These are phyloP conservation scores for Spathaspora girioi DNA, from an alignment of 805 yeast genomes.

Conservation along the genomic window DNA sequence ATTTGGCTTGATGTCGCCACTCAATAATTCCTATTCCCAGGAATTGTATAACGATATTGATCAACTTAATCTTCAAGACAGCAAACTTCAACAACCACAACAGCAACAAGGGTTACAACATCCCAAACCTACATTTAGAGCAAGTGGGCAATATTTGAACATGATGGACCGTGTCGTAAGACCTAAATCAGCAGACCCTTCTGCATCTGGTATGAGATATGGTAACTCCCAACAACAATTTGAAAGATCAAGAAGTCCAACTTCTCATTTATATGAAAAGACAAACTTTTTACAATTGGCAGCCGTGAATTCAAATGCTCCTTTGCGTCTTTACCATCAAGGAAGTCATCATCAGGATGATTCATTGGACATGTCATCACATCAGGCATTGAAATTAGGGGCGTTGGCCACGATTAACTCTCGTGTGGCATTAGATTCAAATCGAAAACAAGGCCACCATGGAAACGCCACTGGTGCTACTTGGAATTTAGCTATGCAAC, in stretches of 20 bases:
- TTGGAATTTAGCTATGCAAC: slow-evolving; percentile 4
- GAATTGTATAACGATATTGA: slow-evolving; percentile 16
- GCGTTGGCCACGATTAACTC: slow-evolving; percentile 65
- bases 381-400: slow-evolving; percentile 54
- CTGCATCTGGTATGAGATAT: slow-evolving; percentile 2
- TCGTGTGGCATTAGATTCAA: slow-evolving; percentile 45
- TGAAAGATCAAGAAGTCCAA: slow-evolving; percentile 37
- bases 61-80: slow-evolving; percentile 7
- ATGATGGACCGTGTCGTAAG: slow-evolving; percentile 18
- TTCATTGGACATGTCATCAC: slow-evolving; percentile 24
- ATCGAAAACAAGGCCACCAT: slow-evolving; percentile 24
- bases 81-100: slow-evolving; percentile 3
- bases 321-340: slow-evolving; percentile 10
- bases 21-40: slow-evolving; percentile 3
- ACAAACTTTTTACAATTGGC: slow-evolving; percentile 40
- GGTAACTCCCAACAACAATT: slow-evolving; percentile 15
- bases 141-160: slow-evolving; percentile 8
- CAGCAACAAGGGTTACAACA: slow-evolving; percentile 17
- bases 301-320: slow-evolving; percentile 19
- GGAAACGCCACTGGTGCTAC: neutral
- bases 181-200: slow-evolving; percentile 47
- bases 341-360: slow-evolving; percentile 16
- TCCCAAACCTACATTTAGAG: slow-evolving; percentile 31
- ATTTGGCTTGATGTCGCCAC: neutral
- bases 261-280: slow-evolving; percentile 40